Percentiles rank a stretch among this genome's conserved stretches.
phyloP scores from a whole-genome alignment of 176 grass and related monocot species.

The Echinochloa phyllopogon region DNA sequence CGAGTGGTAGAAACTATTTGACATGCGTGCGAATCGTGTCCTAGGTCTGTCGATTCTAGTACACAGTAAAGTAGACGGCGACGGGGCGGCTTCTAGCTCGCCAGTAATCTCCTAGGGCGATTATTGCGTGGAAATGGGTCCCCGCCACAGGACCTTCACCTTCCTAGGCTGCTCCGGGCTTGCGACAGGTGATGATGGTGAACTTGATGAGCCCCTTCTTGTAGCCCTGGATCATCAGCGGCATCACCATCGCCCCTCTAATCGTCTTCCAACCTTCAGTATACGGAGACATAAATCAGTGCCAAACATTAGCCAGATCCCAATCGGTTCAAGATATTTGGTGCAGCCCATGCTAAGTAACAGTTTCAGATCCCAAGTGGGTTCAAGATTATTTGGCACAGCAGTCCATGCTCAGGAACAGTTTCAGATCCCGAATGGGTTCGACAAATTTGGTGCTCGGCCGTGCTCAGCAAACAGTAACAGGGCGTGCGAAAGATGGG shows the following conservation, averaged over 20 bases:
- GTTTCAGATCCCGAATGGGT: not conserved
- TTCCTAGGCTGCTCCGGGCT: slow-evolving; percentile 49
- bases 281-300: slow-evolving; percentile 1
- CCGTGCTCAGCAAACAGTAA: not conserved
- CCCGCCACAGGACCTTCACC: not conserved
- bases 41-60: not conserved
- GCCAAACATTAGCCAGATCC: not conserved
- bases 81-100: not conserved
- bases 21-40: not conserved
- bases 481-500: not conserved
- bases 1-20: not conserved
- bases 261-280: slow-evolving; percentile 96
- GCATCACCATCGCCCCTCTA: slow-evolving; percentile 90
- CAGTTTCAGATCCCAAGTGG: not conserved
- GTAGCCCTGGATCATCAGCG: slow-evolving; percentile 94
- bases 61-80: not conserved
- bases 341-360: not conserved
- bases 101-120: not conserved
- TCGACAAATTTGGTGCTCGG: not conserved
- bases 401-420: not conserved
- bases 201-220: slow-evolving; percentile 95
- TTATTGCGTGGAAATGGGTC: not conserved
- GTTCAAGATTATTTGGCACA: not conserved
- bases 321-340: not conserved
- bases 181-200: slow-evolving; percentile 82